Evolutionary conservation across 2,329 filamentous ascomycete genomes (phyloP).

Genomic region (Cladosporium phlei): DNA sequence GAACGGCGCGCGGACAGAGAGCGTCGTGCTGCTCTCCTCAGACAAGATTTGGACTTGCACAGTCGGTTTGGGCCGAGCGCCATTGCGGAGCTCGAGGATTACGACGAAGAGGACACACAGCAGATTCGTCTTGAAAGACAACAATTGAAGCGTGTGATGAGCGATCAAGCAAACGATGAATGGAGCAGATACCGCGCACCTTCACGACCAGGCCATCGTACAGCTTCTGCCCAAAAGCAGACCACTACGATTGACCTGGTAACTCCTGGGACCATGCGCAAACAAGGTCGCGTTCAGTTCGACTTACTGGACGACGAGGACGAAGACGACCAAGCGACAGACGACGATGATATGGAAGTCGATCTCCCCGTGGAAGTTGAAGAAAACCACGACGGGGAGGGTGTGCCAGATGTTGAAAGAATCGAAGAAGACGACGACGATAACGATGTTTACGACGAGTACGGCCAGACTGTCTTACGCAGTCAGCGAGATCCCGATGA

Average conservation of each 20-base stretch:
- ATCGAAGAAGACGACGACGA: slow-evolving; percentile 18
- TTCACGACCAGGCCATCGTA: slow-evolving; percentile 14
- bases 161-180: slow-evolving; percentile 21
- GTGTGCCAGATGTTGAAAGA: slow-evolving; percentile 12
- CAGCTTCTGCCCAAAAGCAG: slow-evolving; percentile 16
- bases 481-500: slow-evolving; percentile 26
- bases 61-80: slow-evolving; percentile 9
- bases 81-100: slow-evolving; percentile 15
- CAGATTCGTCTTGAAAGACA: slow-evolving; percentile 14
- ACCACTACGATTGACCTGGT: slow-evolving; percentile 24
- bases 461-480: slow-evolving; percentile 32
- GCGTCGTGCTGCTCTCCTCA: slow-evolving; percentile 26
- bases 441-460: slow-evolving; percentile 34
- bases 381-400: slow-evolving; percentile 14
- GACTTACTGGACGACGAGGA: slow-evolving; percentile 21
- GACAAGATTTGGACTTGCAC: slow-evolving; percentile 18
- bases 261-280: slow-evolving; percentile 28
- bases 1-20: too few species aligned
- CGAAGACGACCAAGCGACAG: slow-evolving; percentile 12
- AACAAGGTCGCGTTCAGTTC: slow-evolving; percentile 17
- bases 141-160: slow-evolving; percentile 18
- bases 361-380: slow-evolving; percentile 14
- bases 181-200: slow-evolving; percentile 18
- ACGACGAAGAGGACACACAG: slow-evolving; percentile 22
- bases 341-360: slow-evolving; percentile 17